Evolutionary conservation across 2,329 filamentous ascomycete genomes (phyloP).

Genomic region (Ophiocordyceps sinensis): DNA sequence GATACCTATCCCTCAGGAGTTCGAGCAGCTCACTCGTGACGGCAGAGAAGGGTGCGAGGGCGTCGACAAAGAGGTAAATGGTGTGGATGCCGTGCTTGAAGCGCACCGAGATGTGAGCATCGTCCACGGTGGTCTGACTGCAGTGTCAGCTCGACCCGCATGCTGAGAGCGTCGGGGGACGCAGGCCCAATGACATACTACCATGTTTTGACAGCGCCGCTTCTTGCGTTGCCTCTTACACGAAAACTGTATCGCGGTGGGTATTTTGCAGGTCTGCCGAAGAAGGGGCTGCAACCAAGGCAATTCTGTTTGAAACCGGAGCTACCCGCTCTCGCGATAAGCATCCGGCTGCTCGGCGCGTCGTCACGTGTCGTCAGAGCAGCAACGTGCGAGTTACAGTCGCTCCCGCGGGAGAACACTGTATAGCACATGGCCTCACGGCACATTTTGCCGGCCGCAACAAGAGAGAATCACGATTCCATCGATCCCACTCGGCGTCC

Average conservation of each 20-base stretch:
- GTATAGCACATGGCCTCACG: neutral
- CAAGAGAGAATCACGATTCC: neutral
- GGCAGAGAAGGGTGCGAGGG: slow-evolving; percentile 38
- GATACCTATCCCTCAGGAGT: slow-evolving; percentile 42
- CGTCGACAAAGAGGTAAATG: slow-evolving; percentile 51
- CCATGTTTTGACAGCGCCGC: no score
- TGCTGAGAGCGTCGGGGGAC: neutral
- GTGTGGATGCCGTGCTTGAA: slow-evolving; percentile 63
- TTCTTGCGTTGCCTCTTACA: no score
- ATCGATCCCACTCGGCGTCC: no score
- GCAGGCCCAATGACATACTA: neutral
- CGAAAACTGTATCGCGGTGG: no score
- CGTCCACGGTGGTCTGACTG: slow-evolving; percentile 14
- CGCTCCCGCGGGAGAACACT: neutral
- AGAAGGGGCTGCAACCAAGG: no score
- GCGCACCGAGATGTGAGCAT: slow-evolving; percentile 48
- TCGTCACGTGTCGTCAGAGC: neutral
- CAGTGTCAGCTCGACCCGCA: slow-evolving; percentile 3
- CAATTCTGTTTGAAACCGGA: no score
- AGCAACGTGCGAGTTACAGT: neutral
- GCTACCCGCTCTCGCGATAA: neutral
- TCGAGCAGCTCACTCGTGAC: slow-evolving; percentile 44
- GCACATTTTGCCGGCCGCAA: neutral
- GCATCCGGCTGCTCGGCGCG: neutral
- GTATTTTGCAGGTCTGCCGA: no score